These are phyloP conservation scores for Talaromyces stipitatus DNA, from an alignment of 495 filamentous ascomycete genomes.

Conservation along the genomic window DNA sequence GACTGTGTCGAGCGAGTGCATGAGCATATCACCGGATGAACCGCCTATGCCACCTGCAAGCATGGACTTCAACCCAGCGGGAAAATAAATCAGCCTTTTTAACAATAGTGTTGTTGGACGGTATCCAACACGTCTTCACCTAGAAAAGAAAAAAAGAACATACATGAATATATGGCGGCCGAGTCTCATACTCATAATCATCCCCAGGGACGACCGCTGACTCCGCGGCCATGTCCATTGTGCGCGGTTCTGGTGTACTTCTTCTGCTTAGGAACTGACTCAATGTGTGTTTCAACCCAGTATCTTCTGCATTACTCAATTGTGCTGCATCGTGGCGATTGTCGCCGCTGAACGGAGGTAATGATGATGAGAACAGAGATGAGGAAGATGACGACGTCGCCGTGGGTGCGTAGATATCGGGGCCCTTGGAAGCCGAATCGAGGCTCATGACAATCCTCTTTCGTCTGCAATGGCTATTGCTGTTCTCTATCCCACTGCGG, in stretches of 20 bases:
- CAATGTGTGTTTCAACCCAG: neutral
- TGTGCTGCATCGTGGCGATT: neutral
- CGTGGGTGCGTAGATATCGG: neutral
- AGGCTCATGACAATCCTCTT: constrained; percentile 1
- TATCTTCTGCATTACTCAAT: neutral
- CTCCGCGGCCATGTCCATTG: neutral
- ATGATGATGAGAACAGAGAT: neutral
- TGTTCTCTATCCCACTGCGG: neutral
- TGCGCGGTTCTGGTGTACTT: neutral
- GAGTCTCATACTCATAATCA: constrained; percentile 39
- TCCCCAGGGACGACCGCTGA: constrained; percentile 2
- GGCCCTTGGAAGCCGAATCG: neutral
- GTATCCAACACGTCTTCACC: neutral
- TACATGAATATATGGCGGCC: constrained; percentile 62
- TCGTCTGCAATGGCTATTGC: neutral
- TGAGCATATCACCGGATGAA: constrained; percentile 89
- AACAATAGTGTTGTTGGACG: constrained; percentile 4
- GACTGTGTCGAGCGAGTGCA: constrained; percentile 98
- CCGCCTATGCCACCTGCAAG: constrained; percentile 87
- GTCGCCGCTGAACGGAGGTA: neutral
- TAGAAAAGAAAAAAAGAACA: constrained; percentile 18
- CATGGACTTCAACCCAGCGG: constrained; percentile 59
- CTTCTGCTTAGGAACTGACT: neutral
- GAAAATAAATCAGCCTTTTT: neutral
- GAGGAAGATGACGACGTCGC: neutral